Base-by-base conservation (phyloP, 202 grass and related monocot species). In the Carex arenaria region DNA sequence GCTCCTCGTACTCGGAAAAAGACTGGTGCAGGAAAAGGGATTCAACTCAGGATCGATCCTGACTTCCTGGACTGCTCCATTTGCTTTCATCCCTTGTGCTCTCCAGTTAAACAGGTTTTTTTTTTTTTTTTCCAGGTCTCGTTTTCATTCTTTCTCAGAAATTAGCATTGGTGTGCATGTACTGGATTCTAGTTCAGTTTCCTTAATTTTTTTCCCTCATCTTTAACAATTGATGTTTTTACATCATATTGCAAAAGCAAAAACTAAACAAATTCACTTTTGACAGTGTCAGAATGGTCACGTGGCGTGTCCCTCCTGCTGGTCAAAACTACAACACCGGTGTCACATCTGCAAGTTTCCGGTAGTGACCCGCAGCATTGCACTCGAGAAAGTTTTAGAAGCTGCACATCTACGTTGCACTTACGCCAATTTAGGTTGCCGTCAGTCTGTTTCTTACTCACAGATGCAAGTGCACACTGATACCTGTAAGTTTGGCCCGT, bases 251-350 rank as follows among this genome's bases (percentile, higher is more conserved):
- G 61, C 61, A 64, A 64, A 64, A 30, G 61, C 15, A n/a, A 57
- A 64, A 63, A 4, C 60, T 64, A n/a, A 30, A 26, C 22, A 64
- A 64, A 72, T 49, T 74, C 17, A 47, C 17, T 74, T 90, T 91
- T 82, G 85, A 7, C 82, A 92, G 91, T 97, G 94, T 78, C 83
- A 83, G 55, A 90, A 90, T 64, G 91, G 91, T 26, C 94, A 97
- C 73, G 90, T 97, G 74, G 91, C 89, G 7, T 97, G 94, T 45
- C 61, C 82, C 83, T 89, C 88, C 54, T 97, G 94, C 86, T 92
- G 94, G 83, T 87, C 83, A 22, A 94, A 68, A 79, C 86, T 97
- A 20, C 78, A 17, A 15, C 85, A 94, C 34, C 90, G 92, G 79
- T 97, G 94, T 53, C 87, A 87, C 30, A 19, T 94, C n/a, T 97